Percentiles rank a stretch among this genome's conserved stretches.
Conservation (phyloP, 2,329 filamentous ascomycete species). For the Cladobotryum mycophilum region DNA sequence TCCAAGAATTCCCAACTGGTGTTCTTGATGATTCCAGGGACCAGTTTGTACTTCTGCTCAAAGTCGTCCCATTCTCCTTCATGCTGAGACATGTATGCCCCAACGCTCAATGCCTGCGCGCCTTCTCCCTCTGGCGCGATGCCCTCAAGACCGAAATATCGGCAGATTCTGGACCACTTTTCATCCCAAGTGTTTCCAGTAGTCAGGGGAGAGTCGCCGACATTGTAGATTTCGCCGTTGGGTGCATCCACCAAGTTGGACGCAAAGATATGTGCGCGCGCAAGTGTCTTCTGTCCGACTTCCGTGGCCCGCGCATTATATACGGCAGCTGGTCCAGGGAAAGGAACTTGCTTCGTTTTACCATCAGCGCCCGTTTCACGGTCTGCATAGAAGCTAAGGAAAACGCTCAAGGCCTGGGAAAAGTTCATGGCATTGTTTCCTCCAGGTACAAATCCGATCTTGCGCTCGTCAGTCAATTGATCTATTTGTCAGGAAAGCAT, state of each 20-base stretch:
- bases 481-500: not conserved
- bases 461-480: not conserved
- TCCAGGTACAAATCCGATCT: slow-evolving; percentile 8
- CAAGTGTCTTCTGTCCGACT: slow-evolving; percentile 4
- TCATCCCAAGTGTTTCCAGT: slow-evolving; percentile 5
- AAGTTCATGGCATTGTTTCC: slow-evolving; percentile 7
- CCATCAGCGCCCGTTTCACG: not conserved
- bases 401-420: slow-evolving; percentile 3
- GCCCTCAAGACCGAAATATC: slow-evolving; percentile 4
- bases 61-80: slow-evolving; percentile 2
- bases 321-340: slow-evolving; percentile 2
- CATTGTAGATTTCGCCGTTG: slow-evolving; percentile 5
- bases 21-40: not conserved
- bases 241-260: not conserved
- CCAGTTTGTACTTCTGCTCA: not conserved
- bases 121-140: not conserved
- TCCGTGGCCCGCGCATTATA: slow-evolving; percentile 4
- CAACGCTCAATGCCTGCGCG: not conserved
- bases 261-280: slow-evolving; percentile 6
- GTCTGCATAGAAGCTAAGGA: slow-evolving; percentile 8
- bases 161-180: slow-evolving; percentile 4
- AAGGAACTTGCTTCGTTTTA: not conserved
- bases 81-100: slow-evolving; percentile 3
- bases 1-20: slow-evolving; percentile 9
- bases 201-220: slow-evolving; percentile 5